Base-by-base conservation (phyloP, 2,329 filamentous ascomycete genomes). In the Graphiopsis chlorocephala region DNA sequence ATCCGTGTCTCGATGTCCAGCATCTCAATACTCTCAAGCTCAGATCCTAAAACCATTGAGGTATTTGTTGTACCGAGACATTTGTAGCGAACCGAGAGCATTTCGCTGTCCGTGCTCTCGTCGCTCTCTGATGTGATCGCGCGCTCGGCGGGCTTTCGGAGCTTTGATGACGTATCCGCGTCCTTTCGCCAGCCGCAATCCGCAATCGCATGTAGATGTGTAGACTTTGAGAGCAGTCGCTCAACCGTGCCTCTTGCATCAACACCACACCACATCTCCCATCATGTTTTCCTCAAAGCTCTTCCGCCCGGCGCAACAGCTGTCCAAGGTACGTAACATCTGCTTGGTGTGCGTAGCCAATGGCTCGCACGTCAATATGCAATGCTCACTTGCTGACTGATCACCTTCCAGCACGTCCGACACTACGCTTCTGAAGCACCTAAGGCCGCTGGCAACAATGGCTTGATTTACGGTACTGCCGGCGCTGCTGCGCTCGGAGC, bases 341-440 rank as follows among this genome's bases (percentile, higher is more conserved):
- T 10, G 47, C 23, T 35, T 20, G 55, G 5, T 12, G 10, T 52
- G 15, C 26, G 26, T 50, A 6, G 31, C 31, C 52, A 66, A 63
- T 64, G 62, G 57, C 45, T 61, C 17, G 11, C 17, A 7, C 14
- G 23, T 47, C 20, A 3, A 23, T 20, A 29, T 35, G 2, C 48
- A 10, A 17, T 14, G 47, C 59, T 47, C 64, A 55, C 45, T 52
- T 53, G 66, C 71, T 74, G 63, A 68, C 63, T 66, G 61, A 65
- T 33, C 33, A 57, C 38, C 64, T 62, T 58, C 26, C 72, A 90
- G 88, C 84, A 85, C 75, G 82, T 87, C 76, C 87, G 88, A 75
- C 83, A 84, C 74, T 97, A 96, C 79, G 91, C 93, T 64, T 90
- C 91, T 69, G 78, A 82, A 67, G 77, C 79, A 52, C 80, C 82